phyloP scores from a whole-genome alignment of 352 stramenopile species.

The Globisporangium mamillatum region DNA sequence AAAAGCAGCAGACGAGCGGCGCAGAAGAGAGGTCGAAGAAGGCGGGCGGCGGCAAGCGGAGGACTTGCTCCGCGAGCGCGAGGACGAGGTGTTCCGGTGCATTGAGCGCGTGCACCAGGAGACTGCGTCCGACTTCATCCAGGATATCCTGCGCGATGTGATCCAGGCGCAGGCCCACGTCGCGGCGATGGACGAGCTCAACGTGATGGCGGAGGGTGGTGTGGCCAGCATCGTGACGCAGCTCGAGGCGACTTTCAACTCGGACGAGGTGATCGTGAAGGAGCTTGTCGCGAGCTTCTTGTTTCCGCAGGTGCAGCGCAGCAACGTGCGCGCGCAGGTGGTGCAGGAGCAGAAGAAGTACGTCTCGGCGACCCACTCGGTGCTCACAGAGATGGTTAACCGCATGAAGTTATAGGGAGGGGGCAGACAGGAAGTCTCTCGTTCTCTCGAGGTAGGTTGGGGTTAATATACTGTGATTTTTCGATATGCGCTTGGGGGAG shows the following conservation, averaged over 20 bases:
- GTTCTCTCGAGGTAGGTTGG: background rate
- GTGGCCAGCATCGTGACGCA: conserved; percentile 48
- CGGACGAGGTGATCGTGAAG: conserved; percentile 63
- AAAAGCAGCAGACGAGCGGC: conserved; percentile 61
- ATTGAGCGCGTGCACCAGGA: conserved; percentile 81
- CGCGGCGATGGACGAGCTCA: conserved; percentile 49
- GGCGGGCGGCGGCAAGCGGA: conserved; percentile 85
- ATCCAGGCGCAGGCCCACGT: conserved; percentile 45
- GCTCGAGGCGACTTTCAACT: conserved; percentile 46
- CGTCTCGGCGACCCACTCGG: conserved; percentile 51
- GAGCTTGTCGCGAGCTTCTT: conserved; percentile 82
- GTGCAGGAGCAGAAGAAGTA: conserved; percentile 65
- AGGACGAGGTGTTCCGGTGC: conserved; percentile 80
- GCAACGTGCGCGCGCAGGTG: conserved; percentile 52
- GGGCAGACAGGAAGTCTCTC: conserved; percentile 1
- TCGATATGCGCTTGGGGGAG: background rate
- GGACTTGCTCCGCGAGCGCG: conserved; percentile 70
- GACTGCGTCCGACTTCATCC: conserved; percentile 67
- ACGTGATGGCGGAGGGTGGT: conserved; percentile 29
- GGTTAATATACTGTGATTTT: conserved; percentile 10
- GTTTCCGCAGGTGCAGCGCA: conserved; percentile 71
- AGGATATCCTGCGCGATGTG: conserved; percentile 62
- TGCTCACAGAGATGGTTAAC: conserved; percentile 46
- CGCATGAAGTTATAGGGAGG: conserved; percentile 19
- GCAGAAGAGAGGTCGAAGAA: conserved; percentile 81